Conservation (phyloP, 495 filamentous ascomycete species). For the Platismatia glauca region DNA sequence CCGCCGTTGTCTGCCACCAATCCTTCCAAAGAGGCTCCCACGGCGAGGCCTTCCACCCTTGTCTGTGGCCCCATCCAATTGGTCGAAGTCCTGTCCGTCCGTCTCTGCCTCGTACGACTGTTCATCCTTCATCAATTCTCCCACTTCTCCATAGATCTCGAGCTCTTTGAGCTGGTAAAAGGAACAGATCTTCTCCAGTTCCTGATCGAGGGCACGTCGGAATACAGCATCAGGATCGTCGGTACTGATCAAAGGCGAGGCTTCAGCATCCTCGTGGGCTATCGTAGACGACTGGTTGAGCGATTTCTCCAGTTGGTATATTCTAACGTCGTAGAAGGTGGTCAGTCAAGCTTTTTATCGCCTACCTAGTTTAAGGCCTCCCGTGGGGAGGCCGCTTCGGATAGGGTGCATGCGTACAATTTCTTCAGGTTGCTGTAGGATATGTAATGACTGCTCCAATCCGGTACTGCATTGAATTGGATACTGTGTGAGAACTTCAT, state of each 20-base stretch:
- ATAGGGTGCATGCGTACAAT: constrained; percentile 50
- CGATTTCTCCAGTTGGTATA: constrained; percentile 85
- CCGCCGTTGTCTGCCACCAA: constrained; percentile 32
- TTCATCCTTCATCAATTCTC: constrained; percentile 67
- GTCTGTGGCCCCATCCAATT: constrained; percentile 41
- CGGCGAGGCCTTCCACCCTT: constrained; percentile 38
- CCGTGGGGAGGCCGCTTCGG: background rate
- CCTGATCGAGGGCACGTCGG: constrained; percentile 68
- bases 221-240: constrained; percentile 70
- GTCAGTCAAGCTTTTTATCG: constrained; percentile 23
- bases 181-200: constrained; percentile 84
- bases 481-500: constrained; percentile 99
- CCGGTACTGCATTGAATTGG: constrained; percentile 98
- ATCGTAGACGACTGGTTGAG: constrained; percentile 42
- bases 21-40: constrained; percentile 37
- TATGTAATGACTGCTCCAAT: constrained; percentile 97
- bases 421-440: constrained; percentile 98
- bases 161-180: constrained; percentile 84
- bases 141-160: constrained; percentile 73
- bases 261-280: constrained; percentile 59
- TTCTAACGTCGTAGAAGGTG: constrained; percentile 42
- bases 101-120: constrained; percentile 58
- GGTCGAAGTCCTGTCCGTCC: constrained; percentile 47
- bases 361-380: background rate
- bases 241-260: constrained; percentile 66